A percentile compares a stretch with the other conserved stretches of the same genome.
Conservation (phyloP, 495 filamentous ascomycete species). For the Neurospora sp. region DNA sequence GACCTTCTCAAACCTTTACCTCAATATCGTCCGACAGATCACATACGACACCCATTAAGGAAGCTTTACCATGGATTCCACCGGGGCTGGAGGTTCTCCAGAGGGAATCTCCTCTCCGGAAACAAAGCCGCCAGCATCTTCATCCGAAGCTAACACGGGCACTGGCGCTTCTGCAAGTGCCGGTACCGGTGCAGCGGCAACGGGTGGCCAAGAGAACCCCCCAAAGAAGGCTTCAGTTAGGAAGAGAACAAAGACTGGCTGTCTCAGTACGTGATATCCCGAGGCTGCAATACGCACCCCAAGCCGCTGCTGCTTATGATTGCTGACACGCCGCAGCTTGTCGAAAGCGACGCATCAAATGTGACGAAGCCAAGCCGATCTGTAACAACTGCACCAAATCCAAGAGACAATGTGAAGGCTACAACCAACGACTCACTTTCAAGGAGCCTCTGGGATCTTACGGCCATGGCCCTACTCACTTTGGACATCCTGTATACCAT, state of each 20-base stretch:
- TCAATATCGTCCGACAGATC: neutral
- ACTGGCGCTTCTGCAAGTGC: neutral
- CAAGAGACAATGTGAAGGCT: constrained; percentile 87
- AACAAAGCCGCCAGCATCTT: neutral
- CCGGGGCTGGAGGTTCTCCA: neutral
- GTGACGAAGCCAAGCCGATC: constrained; percentile 85
- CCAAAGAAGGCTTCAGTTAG: constrained; percentile 33
- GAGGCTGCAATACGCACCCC: neutral
- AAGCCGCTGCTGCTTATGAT: constrained; percentile 2
- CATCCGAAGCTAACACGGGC: neutral
- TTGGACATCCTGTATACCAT: constrained; percentile 17
- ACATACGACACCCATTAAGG: neutral
- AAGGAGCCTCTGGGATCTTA: constrained; percentile 71
- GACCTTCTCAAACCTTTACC: neutral
- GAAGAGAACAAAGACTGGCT: constrained; percentile 93
- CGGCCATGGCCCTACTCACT: constrained; percentile 14
- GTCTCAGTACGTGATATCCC: constrained; percentile 60
- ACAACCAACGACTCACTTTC: constrained; percentile 86
- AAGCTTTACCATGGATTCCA: constrained; percentile 5
- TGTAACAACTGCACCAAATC: constrained; percentile 91
- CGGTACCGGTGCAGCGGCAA: neutral
- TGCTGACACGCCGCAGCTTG: constrained; percentile 50
- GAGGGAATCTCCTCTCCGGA: neutral
- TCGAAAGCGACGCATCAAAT: constrained; percentile 92
- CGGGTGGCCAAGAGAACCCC: constrained; percentile 17